Conservation (phyloP, 2,329 filamentous ascomycete species). For the Paecilomyces dactylethromorphus region DNA sequence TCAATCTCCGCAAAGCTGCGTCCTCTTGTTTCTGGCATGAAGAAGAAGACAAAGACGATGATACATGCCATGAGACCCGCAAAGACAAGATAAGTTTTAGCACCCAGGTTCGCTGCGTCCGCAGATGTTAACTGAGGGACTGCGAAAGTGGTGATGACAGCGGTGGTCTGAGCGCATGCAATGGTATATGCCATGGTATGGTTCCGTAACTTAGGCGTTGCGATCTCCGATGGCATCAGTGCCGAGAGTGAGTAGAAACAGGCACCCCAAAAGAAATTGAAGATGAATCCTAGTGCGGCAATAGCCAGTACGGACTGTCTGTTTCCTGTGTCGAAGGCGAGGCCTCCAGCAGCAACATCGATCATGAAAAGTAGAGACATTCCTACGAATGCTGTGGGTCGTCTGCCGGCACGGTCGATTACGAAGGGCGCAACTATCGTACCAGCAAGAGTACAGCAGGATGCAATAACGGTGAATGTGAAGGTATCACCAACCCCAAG, state of each 20-base stretch:
- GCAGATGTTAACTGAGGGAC: constrained; percentile 28
- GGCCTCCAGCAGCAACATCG: constrained; percentile 24
- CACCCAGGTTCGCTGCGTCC: constrained; percentile 25
- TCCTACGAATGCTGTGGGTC: constrained; percentile 28
- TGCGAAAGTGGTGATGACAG: constrained; percentile 33
- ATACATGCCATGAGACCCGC: constrained; percentile 25
- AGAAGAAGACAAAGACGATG: constrained; percentile 20
- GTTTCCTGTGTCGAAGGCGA: constrained; percentile 23
- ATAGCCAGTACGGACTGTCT: constrained; percentile 19
- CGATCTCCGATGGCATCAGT: constrained; percentile 30
- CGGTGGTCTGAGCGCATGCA: constrained; percentile 28
- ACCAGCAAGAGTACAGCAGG: constrained; percentile 29
- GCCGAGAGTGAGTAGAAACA: constrained; percentile 29
- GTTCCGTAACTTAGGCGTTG: constrained; percentile 30
- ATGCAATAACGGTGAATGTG: constrained; percentile 27
- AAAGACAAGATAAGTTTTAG: constrained; percentile 28
- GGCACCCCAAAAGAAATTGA: constrained; percentile 32
- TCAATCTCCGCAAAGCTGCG: constrained; percentile 27
- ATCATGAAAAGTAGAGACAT: constrained; percentile 27
- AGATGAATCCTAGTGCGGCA: constrained; percentile 27
- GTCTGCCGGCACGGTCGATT: constrained; percentile 27
- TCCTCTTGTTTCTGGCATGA: constrained; percentile 23
- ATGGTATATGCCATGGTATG: constrained; percentile 31
- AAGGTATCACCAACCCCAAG: constrained; percentile 27
- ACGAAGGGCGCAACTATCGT: constrained; percentile 29